phyloP scores from a whole-genome alignment of 208 protist genomes.

The Acanthamoeba sp. region DNA sequence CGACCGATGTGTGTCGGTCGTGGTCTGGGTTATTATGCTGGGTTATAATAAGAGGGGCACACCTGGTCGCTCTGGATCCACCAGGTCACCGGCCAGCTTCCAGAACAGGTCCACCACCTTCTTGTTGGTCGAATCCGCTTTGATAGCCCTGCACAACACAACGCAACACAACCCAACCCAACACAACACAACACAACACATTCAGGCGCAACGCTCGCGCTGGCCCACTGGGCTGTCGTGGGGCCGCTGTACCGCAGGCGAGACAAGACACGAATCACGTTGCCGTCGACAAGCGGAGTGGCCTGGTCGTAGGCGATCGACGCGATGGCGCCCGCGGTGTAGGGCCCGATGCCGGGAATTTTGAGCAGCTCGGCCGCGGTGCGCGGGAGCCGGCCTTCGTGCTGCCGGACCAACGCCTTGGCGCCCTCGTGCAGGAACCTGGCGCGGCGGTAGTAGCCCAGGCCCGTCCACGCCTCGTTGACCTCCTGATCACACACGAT shows the following conservation, averaged over 20 bases:
- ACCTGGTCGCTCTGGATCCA: constrained; percentile 78
- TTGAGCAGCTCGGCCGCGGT: constrained; percentile 65
- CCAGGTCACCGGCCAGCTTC: constrained; percentile 76
- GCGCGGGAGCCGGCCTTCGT: constrained; percentile 71
- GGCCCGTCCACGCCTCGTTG: constrained; percentile 84
- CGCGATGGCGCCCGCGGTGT: constrained; percentile 88
- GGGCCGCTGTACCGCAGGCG: constrained; percentile 67
- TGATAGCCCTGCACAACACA: constrained; percentile 61
- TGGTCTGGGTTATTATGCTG: too few relatives aligned
- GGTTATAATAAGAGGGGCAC: not conserved
- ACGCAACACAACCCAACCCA: too few relatives aligned
- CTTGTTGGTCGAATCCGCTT: constrained; percentile 75
- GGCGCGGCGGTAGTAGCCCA: constrained; percentile 89
- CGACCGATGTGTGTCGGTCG: too few relatives aligned
- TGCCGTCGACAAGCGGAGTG: constrained; percentile 86
- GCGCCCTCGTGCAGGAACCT: constrained; percentile 83
- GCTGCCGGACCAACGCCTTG: constrained; percentile 55
- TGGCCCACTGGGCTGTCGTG: too few relatives aligned
- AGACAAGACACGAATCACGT: constrained; percentile 88
- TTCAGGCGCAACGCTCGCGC: too few relatives aligned
- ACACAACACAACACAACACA: too few relatives aligned
- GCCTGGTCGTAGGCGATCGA: constrained; percentile 81
- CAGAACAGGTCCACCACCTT: constrained; percentile 76
- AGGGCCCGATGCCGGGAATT: constrained; percentile 84
- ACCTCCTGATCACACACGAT: constrained; percentile 77